Evolutionary conservation across 106 monocot genomes (phyloP), one percentile per base, ranked within the genome.

Genomic region (Dendrobium huoshanense): DNA sequence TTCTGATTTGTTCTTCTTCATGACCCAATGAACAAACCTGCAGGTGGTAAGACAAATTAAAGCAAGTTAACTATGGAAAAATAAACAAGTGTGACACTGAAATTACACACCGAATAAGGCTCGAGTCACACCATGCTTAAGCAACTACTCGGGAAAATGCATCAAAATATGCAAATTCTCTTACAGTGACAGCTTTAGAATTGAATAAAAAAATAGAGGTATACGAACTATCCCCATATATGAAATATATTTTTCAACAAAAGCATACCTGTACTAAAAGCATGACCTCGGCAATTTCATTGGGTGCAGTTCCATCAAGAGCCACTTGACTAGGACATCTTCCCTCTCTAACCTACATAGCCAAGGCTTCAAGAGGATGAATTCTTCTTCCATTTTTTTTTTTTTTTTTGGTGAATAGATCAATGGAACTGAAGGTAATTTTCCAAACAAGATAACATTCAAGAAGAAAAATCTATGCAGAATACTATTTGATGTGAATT

Each of bases 261-360:
- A 51, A 75, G 15, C 70, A 73, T 56, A 98, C 97, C 97, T 98
- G 98, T 80, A 99, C 64, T 49, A 99, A 84, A 82, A 99, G 91
- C 98, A 95, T 99, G 78, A 99, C 95, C 84, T 99, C 98, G 65
- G 87, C 86, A 84, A 95, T 88, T 59, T 78, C 75, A 40, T 9
- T 67, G 49, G 89, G 88, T 20, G 1, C 70, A 80, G 55, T 87
- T 76, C 83, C 82, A 73, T 33, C 40, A 55, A 6, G 74, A 79
- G 55, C 72, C 61, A 29, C 20, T 64, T 84, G 83, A 72, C 70
- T 31, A 68, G 87, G 83, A 78, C 77, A 73, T 78, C 98, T 91
- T 83, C 98, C 98, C 77, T 98, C 97, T 78, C 97, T 89, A 85
- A 98, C 97, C 97, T 98, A 87, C 54, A 17, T 61, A 33, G 70